These are phyloP conservation scores for Dioszegia hungarica DNA, from an alignment of 768 basidiomycete species.

Conservation along the genomic window DNA sequence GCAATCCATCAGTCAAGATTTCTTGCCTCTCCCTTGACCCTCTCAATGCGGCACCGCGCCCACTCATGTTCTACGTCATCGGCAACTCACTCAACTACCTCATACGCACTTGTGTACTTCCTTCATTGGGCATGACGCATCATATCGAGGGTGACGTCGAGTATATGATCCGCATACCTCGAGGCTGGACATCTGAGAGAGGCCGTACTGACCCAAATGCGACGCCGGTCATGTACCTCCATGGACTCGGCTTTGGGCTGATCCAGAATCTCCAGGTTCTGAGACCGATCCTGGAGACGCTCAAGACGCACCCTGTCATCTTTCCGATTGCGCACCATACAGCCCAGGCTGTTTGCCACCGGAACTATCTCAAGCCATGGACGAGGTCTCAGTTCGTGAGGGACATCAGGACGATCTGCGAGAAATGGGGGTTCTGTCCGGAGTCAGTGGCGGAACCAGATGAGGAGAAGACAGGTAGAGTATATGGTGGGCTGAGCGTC, in stretches of 20 bases:
- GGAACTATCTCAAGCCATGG: conserved; percentile 66
- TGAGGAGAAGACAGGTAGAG: neutral
- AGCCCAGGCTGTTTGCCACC: conserved; percentile 78
- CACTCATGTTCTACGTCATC: conserved; percentile 53
- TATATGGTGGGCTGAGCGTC: conserved; percentile 65
- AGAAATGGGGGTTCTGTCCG: conserved; percentile 62
- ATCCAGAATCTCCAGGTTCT: conserved; percentile 60
- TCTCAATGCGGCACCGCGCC: conserved; percentile 54
- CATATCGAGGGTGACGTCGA: conserved; percentile 63
- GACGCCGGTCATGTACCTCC: conserved; percentile 73
- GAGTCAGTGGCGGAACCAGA: conserved; percentile 9
- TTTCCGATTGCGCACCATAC: conserved; percentile 78
- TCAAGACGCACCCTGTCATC: conserved; percentile 70
- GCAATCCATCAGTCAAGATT: conserved; percentile 54
- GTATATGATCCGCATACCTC: conserved; percentile 71
- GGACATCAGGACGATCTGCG: conserved; percentile 58
- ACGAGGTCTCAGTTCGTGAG: conserved; percentile 59
- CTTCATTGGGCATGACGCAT: conserved; percentile 47
- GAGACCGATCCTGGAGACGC: conserved; percentile 42
- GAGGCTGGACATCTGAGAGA: conserved; percentile 58
- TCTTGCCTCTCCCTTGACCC: conserved; percentile 73
- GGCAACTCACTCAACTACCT: conserved; percentile 25
- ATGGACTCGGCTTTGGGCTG: conserved; percentile 82
- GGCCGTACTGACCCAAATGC: conserved; percentile 52
- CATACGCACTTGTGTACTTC: conserved; percentile 29